Conservation (phyloP, 495 filamentous ascomycete genomes). For the Chaetomidium leptoderma region DNA sequence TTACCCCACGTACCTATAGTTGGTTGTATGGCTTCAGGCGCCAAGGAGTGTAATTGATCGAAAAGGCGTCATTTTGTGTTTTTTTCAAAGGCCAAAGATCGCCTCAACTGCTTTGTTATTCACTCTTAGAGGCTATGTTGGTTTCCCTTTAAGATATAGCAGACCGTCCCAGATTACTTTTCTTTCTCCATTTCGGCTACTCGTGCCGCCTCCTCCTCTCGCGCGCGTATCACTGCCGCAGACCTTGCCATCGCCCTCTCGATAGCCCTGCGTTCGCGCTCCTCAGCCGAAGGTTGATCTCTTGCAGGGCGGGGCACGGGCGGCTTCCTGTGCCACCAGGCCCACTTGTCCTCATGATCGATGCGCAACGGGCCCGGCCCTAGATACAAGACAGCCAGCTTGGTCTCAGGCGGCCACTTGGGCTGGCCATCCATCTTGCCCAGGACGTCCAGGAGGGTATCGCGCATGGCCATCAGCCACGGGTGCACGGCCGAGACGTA, state of each 20-base stretch:
- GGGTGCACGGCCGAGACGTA: conserved; percentile 3
- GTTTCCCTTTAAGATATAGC: too few relatives aligned
- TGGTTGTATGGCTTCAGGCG: too few relatives aligned
- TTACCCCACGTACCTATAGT: too few relatives aligned
- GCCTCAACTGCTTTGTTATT: too few relatives aligned
- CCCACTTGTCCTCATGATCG: too few relatives aligned
- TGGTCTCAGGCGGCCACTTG: not conserved
- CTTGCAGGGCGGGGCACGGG: not conserved
- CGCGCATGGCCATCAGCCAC: conserved; percentile 1
- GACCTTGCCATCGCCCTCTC: not conserved
- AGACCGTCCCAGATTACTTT: not conserved
- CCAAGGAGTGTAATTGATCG: too few relatives aligned
- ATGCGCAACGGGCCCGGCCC: not conserved
- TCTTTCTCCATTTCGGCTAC: not conserved
- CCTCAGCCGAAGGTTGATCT: not conserved
- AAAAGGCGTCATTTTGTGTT: too few relatives aligned
- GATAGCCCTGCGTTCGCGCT: not conserved
- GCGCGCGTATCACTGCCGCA: not conserved
- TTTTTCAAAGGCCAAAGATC: too few relatives aligned
- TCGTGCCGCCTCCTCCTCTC: too few relatives aligned
- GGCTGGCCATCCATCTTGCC: not conserved
- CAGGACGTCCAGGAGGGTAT: not conserved
- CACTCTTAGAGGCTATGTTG: too few relatives aligned
- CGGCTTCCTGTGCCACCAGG: not conserved
- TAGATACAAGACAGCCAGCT: not conserved